Evolutionary conservation across 768 basidiomycete species (phyloP), one percentile per base, ranked within the genome.

Genomic region (Leccinum incarnatum): DNA sequence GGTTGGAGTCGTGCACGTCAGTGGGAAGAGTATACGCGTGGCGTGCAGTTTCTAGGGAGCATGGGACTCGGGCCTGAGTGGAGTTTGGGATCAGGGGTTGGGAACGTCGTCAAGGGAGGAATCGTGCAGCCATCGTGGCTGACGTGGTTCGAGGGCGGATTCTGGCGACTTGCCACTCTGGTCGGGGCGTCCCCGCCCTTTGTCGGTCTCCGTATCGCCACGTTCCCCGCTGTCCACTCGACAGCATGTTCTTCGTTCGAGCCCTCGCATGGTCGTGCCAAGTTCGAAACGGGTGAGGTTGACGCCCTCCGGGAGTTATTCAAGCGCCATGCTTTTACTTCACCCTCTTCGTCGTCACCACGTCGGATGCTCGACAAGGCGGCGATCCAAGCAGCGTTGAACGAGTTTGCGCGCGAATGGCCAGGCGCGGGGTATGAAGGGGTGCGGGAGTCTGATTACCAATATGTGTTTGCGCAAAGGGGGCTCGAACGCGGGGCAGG

Each of bases 21-120:
- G 64, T 72, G 76, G 54, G 66, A 75, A 56, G 90, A 98, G 73
- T 76, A 88, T 56, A 73, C 76, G 32, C 69, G 74, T 4, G 84
- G 86, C 0, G 78, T 88, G 19, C 72, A 69, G 46, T 96, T 93
- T 76, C 80, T 97, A 42, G 79, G 78, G 58, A 88, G 83, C 64
- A 98, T 98, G 96, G 95, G 95, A 0, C 79, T 97, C 37, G 79
- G 79, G 45, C 78, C 86, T 67, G 84, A 60, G 47, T 40, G 34
- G 34, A 36, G 29, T 17, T 17, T 23, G 37, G 27, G 2, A 2
- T 5, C 37, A 10, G 50, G 27, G 21, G 21, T 11, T n/a, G 53
- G 27, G 53, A 56, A 37, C 17, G 17, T 32, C n/a, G 14, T 17
- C n/a, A 14, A 10, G 19, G 27, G 51, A 25, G 25, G 47, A 48